Evolutionary conservation across 768 basidiomycete genomes (phyloP).

Genomic region (Lanmaoa rubissima): DNA sequence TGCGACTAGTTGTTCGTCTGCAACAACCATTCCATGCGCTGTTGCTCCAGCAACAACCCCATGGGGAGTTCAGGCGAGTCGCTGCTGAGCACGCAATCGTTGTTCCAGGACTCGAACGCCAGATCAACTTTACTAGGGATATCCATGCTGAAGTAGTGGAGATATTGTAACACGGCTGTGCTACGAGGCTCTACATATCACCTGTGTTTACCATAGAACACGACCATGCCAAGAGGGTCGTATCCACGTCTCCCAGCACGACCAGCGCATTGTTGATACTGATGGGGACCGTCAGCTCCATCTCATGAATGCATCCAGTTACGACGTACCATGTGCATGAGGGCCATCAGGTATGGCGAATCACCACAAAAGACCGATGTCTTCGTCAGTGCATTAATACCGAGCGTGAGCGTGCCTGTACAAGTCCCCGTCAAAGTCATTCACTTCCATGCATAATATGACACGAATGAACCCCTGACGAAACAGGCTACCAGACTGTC

Average conservation of each 20-base stretch:
- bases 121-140: background rate
- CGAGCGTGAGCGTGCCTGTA: conserved; percentile 66
- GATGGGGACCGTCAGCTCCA: background rate
- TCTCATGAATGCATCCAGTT: background rate
- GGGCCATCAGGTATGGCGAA: conserved; percentile 53
- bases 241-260: conserved; percentile 72
- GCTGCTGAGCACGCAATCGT: conserved; percentile 2
- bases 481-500: conserved; percentile 39
- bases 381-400: conserved; percentile 73
- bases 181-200: background rate
- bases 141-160: background rate
- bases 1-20: conserved; percentile 9
- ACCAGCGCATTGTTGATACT: conserved; percentile 75
- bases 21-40: conserved; percentile 7
- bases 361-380: conserved; percentile 64
- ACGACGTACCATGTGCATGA: conserved; percentile 51
- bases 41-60: conserved; percentile 1
- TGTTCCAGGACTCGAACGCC: background rate
- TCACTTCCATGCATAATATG: background rate
- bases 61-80: conserved; percentile 18
- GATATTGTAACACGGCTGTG: background rate
- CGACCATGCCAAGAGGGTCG: conserved; percentile 66
- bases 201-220: conserved; percentile 54
- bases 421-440: background rate
- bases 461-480: conserved; percentile 57